phyloP scores from a whole-genome alignment of 352 stramenopile species.

The Thraustochytrium sp. region DNA sequence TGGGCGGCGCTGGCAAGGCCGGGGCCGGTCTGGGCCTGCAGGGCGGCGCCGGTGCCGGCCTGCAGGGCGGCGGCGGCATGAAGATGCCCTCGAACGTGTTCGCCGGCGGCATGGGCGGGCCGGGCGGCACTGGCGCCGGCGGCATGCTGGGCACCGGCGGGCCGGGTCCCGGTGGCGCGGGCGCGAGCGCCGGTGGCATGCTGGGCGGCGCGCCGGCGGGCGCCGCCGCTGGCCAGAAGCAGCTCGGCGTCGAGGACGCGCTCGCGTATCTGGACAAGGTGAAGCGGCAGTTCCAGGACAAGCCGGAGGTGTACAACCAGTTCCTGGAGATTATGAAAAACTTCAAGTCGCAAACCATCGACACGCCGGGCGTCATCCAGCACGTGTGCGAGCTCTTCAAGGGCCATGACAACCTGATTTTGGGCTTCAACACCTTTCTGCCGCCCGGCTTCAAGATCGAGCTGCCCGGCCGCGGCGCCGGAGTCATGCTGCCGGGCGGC shows the following conservation, averaged over 20 bases:
- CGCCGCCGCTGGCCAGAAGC: slow-evolving; percentile 4
- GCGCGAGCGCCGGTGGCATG: not conserved
- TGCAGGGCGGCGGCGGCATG: too few relatives aligned
- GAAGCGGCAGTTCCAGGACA: slow-evolving; percentile 98
- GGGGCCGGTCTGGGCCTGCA: too few relatives aligned
- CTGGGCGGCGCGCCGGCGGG: not conserved
- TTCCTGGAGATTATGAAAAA: slow-evolving; percentile 99
- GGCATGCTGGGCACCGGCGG: not conserved
- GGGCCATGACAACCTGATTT: slow-evolving; percentile 94
- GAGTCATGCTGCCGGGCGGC: not conserved
- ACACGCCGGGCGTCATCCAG: slow-evolving; percentile 96
- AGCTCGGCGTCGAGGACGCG: slow-evolving; percentile 91
- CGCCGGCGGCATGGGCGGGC: not conserved
- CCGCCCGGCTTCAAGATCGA: slow-evolving; percentile 81
- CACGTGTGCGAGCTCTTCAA: slow-evolving; percentile 96
- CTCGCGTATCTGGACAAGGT: slow-evolving; percentile 96
- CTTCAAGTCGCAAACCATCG: slow-evolving; percentile 95
- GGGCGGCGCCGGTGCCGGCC: not conserved
- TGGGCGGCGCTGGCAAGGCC: too few relatives aligned
- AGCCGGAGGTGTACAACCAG: slow-evolving; percentile 99
- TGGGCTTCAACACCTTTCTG: slow-evolving; percentile 99
- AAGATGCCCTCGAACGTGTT: not conserved
- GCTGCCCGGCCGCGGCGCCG: not conserved
- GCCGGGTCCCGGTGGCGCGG: not conserved
- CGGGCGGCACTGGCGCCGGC: too few relatives aligned